A percentile compares a stretch with the other conserved stretches of the same genome.
Evolutionary conservation across 1,284 basidiomycete genomes (phyloP).

Genomic region (Ganoderma meredithae): DNA sequence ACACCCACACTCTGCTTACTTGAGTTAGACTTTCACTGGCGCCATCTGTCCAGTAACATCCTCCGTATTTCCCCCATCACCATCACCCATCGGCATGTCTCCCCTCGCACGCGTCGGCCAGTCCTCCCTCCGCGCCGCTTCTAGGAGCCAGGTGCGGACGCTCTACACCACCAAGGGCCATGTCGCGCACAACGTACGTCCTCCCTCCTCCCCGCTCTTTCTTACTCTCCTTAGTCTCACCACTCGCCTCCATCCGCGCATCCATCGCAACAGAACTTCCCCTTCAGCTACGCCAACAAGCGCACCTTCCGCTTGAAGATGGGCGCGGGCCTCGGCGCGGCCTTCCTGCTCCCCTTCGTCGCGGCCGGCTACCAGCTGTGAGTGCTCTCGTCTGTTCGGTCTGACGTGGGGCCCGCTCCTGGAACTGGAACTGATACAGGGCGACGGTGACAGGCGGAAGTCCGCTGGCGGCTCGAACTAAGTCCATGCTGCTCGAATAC

Average conservation of each 20-base stretch:
- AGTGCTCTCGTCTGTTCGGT: conserved; percentile 22
- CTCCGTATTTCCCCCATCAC: conserved; percentile 1
- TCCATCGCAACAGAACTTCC: conserved; percentile 37
- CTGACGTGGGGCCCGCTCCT: conserved; percentile 19
- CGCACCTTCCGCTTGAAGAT: conserved; percentile 37
- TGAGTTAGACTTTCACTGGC: background rate
- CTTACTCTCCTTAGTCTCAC: conserved; percentile 29
- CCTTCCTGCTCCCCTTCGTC: conserved; percentile 41
- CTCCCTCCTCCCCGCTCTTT: conserved; percentile 17
- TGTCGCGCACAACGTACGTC: conserved; percentile 28
- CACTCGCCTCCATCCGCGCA: background rate
- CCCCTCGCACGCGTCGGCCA: conserved; percentile 26
- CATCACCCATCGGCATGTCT: conserved; percentile 19
- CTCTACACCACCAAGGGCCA: conserved; percentile 27
- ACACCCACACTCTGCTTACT: background rate
- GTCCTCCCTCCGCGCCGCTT: conserved; percentile 24
- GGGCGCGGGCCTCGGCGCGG: conserved; percentile 26
- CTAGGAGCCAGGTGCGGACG: conserved; percentile 20
- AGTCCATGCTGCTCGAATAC: conserved; percentile 30
- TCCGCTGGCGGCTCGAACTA: conserved; percentile 33
- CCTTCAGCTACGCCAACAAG: conserved; percentile 39
- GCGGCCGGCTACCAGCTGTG: conserved; percentile 41
- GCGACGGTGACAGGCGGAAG: conserved; percentile 33
- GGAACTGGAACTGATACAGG: conserved; percentile 37
- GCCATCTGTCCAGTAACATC: background rate